Evolutionary conservation across 441 rosid species (phyloP).

Genomic region (Erodium texanum): DNA sequence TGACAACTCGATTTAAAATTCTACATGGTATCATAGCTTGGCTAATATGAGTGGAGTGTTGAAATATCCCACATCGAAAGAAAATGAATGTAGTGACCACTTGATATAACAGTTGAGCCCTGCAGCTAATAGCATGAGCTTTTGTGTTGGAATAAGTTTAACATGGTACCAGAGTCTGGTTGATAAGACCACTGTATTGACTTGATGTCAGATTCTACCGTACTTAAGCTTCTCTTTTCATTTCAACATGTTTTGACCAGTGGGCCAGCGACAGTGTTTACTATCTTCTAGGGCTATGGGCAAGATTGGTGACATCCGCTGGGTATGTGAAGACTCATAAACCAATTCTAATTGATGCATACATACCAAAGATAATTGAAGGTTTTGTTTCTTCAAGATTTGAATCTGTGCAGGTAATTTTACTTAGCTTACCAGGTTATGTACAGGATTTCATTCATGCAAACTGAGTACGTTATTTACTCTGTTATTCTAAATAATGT

Average conservation of each 20-base stretch:
- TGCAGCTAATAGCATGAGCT: too few species aligned
- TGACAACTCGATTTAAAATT: too few species aligned
- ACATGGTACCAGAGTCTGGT: too few species aligned
- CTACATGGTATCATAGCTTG: too few species aligned
- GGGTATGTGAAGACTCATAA: constrained; percentile 90
- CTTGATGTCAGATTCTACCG: too few species aligned
- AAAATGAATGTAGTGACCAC: too few species aligned
- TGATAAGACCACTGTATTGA: too few species aligned
- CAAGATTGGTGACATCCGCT: constrained; percentile 81
- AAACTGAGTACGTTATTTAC: constrained; percentile 5
- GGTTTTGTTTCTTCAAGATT: constrained; percentile 92
- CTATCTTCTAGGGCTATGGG: constrained; percentile 92
- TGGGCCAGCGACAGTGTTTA: constrained; percentile 99
- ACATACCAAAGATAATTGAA: constrained; percentile 91
- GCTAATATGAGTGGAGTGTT: too few species aligned
- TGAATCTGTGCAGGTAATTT: constrained; percentile 77
- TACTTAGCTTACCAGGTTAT: background rate
- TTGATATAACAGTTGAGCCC: too few species aligned
- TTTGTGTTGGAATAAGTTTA: too few species aligned
- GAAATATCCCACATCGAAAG: too few species aligned
- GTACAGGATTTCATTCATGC: background rate
- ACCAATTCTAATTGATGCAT: constrained; percentile 92
- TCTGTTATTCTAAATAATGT: constrained; percentile 13
- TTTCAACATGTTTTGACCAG: constrained; percentile 27
- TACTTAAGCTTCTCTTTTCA: background rate